Percentiles rank a stretch among this genome's conserved stretches.
Evolutionary conservation across 768 basidiomycete genomes (phyloP).

Genomic region (Lyophyllum semitale): DNA sequence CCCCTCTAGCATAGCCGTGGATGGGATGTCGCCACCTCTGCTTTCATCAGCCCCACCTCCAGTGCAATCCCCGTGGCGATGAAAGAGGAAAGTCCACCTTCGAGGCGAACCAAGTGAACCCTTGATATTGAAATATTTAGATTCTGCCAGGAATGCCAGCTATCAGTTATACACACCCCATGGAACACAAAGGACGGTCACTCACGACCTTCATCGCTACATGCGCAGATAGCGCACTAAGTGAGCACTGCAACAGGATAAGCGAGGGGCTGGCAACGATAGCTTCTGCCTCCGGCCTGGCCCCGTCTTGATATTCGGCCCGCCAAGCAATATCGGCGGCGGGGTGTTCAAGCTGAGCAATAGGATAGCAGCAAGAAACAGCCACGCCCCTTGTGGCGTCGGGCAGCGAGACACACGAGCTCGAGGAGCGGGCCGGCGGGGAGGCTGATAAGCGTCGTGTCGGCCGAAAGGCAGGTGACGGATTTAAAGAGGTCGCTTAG

Average conservation of each 20-base stretch:
- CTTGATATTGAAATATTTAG: constrained; percentile 91
- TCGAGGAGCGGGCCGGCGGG: constrained; percentile 82
- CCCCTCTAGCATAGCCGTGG: constrained; percentile 70
- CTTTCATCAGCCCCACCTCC: constrained; percentile 26
- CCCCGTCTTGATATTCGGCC: constrained; percentile 43
- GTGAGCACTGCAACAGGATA: constrained; percentile 57
- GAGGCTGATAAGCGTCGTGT: constrained; percentile 78
- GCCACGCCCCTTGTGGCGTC: constrained; percentile 82
- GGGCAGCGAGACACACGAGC: constrained; percentile 69
- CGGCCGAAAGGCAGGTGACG: constrained; percentile 71
- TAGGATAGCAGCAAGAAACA: constrained; percentile 80
- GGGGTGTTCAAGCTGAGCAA: constrained; percentile 85
- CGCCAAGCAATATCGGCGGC: too few relatives aligned
- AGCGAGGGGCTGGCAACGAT: constrained; percentile 54
- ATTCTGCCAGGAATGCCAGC: constrained; percentile 55
- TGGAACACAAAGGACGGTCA: constrained; percentile 3
- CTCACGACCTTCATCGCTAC: constrained; percentile 74
- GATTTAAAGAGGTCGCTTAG: too few relatives aligned
- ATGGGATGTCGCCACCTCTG: constrained; percentile 43
- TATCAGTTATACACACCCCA: background rate
- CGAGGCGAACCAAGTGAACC: constrained; percentile 86
- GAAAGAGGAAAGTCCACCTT: constrained; percentile 12
- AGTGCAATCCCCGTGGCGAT: constrained; percentile 3
- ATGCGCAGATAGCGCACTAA: constrained; percentile 52
- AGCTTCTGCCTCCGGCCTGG: too few relatives aligned